These are phyloP conservation scores for Balakata baccata DNA, from an alignment of 345 rosid species.

Conservation along the genomic window DNA sequence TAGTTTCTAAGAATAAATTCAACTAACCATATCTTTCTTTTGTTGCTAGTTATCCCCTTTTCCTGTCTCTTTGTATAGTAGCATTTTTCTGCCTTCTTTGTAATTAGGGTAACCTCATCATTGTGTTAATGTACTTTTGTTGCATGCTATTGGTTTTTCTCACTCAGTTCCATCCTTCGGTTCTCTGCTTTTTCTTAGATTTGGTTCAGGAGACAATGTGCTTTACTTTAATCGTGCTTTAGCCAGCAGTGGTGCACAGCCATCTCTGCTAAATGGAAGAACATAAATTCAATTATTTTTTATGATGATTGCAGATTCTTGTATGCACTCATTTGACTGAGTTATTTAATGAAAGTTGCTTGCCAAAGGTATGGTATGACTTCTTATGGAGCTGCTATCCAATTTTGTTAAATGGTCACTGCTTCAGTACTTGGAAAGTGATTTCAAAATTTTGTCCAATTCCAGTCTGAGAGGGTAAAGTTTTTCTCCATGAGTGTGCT, in stretches of 20 bases:
- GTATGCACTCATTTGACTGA: slow-evolving; percentile 90
- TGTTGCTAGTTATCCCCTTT: background rate
- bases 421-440: slow-evolving; percentile 2
- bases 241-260: background rate
- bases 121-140: background rate
- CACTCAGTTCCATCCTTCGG: background rate
- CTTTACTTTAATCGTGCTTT: background rate
- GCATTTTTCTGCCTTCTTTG: background rate
- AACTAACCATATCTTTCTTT: background rate
- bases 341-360: slow-evolving; percentile 61
- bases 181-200: background rate
- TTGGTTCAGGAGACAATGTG: background rate
- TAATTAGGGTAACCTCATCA: background rate
- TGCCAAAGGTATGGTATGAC: slow-evolving; percentile 69
- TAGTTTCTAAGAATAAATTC: slow-evolving; percentile 2
- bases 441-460: slow-evolving; percentile 13
- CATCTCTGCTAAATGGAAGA: background rate
- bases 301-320: slow-evolving; percentile 51
- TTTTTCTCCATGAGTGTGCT: slow-evolving; percentile 93
- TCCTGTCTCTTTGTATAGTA: background rate
- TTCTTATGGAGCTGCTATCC: slow-evolving; percentile 19
- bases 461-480: slow-evolving; percentile 71
- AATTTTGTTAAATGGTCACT: background rate
- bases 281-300: background rate
- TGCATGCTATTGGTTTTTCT: background rate